Base-by-base conservation (phyloP, 495 filamentous ascomycete species). In the Aspergillus olivimuriae region DNA sequence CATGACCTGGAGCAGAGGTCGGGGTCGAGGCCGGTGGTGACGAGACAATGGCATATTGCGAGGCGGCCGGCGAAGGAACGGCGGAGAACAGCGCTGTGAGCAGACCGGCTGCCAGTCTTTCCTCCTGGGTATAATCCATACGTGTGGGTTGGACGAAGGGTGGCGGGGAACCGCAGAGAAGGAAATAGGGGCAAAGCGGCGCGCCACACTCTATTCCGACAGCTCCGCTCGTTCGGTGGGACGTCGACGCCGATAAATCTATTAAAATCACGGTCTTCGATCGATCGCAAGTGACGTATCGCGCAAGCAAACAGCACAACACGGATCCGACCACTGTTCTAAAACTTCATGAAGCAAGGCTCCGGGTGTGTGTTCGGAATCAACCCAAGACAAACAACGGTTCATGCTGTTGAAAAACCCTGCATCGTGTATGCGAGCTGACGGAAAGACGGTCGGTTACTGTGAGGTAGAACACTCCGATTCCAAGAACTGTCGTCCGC, bases 11-110 rank as follows among this genome's bases (percentile, higher is more conserved):
- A 2, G 37, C 45, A 7, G 50, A 41, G 10, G 47, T 52, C 4
- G 50, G 44, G 5, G 56, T 50, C 3, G 53, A 50, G 22, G 46
- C 31, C 7, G 43, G 11, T 15, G 48, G 39, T 28, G 50, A 47
- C 26, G 47, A 52, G 28, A 60, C 47, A 16, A 44, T 15, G 12
- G 19, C 16, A 36, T 40, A 47, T n/a, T 49, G 41, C 11, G 43
- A 39, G 12, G 51, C 39, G 11, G 44, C 47, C 6, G 60, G 52
- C 7, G 58, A 50, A 9, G 64, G 53, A 35, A 57, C 28, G 31
- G 52, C 47, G 11, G 60, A 48, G 18, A 51, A 39, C 36, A 68
- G 42, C 18, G 60, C 51, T 6, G 61, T 47, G 8, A 70, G 53
- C 53, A 63, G 51, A 41, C 51, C 51, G 18, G 51, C 55, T 58